These are phyloP conservation scores for Cryptomeria japonica DNA, from an alignment of 75 land plant species.

Conservation along the genomic window DNA sequence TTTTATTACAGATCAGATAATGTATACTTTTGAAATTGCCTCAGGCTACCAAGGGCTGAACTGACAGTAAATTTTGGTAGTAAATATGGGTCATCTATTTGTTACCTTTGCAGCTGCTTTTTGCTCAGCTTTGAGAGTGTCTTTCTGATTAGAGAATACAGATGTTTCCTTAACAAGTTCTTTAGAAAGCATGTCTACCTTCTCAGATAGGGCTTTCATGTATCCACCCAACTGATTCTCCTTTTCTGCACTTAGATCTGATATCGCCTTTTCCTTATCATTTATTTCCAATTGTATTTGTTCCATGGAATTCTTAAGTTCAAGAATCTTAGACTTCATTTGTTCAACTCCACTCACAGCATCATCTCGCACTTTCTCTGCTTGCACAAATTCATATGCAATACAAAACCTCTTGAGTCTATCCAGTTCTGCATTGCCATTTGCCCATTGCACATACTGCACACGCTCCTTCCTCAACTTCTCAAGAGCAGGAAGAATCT, in stretches of 20 bases:
- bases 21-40: not conserved
- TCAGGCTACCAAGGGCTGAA: not conserved
- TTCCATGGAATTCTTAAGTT: slow-evolving; percentile 36
- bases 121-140: slow-evolving; percentile 64
- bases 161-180: slow-evolving; percentile 84
- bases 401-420: slow-evolving; percentile 90
- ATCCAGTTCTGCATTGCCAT: slow-evolving; percentile 90
- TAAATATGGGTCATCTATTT: not conserved
- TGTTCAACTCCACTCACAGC: slow-evolving; percentile 59
- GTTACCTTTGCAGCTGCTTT: slow-evolving; percentile 64
- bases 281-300: slow-evolving; percentile 42
- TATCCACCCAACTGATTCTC: slow-evolving; percentile 82
- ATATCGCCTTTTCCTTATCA: slow-evolving; percentile 64
- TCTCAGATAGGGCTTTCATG: slow-evolving; percentile 65
- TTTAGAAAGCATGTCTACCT: slow-evolving; percentile 74
- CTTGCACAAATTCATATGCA: slow-evolving; percentile 87
- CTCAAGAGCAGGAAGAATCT: slow-evolving; percentile 94
- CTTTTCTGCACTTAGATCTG: slow-evolving; percentile 62
- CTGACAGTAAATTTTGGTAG: not conserved
- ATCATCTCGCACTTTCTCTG: slow-evolving; percentile 65
- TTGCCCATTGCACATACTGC: slow-evolving; percentile 99
- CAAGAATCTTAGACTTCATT: slow-evolving; percentile 48
- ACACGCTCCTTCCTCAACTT: slow-evolving; percentile 84
- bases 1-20: not conserved
- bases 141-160: slow-evolving; percentile 69